phyloP scores from a whole-genome alignment of 495 filamentous ascomycete genomes.

The Neurospora sp. region DNA sequence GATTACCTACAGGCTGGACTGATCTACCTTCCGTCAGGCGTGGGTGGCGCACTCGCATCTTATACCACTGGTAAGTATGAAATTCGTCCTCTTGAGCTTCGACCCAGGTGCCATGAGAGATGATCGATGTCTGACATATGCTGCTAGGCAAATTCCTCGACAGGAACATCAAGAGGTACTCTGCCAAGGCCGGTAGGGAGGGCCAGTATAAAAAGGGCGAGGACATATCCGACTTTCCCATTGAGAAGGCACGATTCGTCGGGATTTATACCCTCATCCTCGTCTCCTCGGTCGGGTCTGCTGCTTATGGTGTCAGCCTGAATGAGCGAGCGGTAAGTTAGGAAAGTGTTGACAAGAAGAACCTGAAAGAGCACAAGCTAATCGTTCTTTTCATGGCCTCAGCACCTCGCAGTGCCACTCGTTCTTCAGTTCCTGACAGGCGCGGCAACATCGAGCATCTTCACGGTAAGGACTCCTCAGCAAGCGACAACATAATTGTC shows the following conservation, averaged over 20 bases:
- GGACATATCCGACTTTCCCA: background rate
- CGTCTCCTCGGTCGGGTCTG: background rate
- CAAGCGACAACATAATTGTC: background rate
- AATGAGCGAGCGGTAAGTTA: background rate
- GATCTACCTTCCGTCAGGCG: background rate
- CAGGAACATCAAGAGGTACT: background rate
- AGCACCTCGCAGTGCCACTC: constrained; percentile 7
- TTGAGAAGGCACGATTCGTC: background rate
- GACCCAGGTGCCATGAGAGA: background rate
- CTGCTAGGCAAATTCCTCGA: background rate
- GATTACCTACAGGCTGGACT: background rate
- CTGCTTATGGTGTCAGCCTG: constrained; percentile 3
- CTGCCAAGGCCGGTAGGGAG: background rate
- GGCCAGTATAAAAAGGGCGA: background rate
- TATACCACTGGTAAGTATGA: background rate
- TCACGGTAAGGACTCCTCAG: background rate
- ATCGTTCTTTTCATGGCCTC: background rate
- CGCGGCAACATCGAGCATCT: constrained; percentile 1
- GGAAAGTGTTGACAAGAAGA: background rate
- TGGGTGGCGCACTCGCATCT: background rate
- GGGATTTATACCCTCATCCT: background rate
- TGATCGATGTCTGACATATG: background rate
- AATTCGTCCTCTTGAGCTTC: background rate
- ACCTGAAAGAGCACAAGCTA: background rate
- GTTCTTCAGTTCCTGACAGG: constrained; percentile 9